phyloP scores from a whole-genome alignment of 345 rosid species.

The Heritiera fomes region DNA sequence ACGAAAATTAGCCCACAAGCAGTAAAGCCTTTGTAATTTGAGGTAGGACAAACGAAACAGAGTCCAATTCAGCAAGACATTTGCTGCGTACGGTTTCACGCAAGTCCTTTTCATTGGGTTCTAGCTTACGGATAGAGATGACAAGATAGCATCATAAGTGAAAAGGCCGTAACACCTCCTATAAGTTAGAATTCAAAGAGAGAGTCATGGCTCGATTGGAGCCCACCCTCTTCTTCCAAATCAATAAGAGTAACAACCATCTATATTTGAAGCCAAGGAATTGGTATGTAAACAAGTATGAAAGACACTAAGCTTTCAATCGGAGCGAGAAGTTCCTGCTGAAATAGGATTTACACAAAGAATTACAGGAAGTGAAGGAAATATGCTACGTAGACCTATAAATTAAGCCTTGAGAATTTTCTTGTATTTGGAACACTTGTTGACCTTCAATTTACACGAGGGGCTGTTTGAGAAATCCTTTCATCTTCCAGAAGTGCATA shows the following conservation, averaged over 20 bases:
- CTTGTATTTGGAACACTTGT: not conserved
- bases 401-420: conserved; percentile 9
- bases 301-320: not conserved
- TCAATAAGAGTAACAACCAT: not conserved
- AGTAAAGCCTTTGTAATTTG: not conserved
- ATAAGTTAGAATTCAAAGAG: too few relatives aligned
- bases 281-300: not conserved
- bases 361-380: conserved; percentile 12
- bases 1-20: not conserved
- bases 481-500: conserved; percentile 76
- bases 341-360: conserved; percentile 29
- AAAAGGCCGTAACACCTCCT: not conserved
- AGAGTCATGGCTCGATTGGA: too few relatives aligned
- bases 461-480: conserved; percentile 68
- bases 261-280: not conserved
- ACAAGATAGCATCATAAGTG: not conserved
- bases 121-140: not conserved
- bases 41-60: not conserved
- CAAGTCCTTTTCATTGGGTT: not conserved
- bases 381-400: conserved; percentile 23
- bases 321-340: not conserved
- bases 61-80: not conserved
- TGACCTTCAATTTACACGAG: conserved; percentile 48
- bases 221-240: too few relatives aligned
- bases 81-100: not conserved